A percentile compares a stretch with the other conserved stretches of the same genome.
Conservation (phyloP, 805 yeast species). For the Suhomyces sp. region DNA sequence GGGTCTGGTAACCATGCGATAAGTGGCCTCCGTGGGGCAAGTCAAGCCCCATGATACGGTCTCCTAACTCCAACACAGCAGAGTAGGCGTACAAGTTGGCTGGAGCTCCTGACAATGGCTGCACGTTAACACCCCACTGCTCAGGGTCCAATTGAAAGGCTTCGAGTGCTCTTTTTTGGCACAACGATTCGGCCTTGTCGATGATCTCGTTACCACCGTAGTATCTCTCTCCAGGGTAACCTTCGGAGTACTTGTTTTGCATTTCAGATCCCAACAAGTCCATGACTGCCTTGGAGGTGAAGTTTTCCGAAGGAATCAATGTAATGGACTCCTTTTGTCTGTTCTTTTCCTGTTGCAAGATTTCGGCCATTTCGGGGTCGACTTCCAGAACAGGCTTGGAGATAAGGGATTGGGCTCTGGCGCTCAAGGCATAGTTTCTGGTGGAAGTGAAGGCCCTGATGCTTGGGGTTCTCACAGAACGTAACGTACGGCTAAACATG, state of each 20-base stretch:
- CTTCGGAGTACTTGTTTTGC: constrained; percentile 98
- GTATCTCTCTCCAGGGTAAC: constrained; percentile 98
- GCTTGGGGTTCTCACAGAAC: constrained; percentile 22
- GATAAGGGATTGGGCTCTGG: constrained; percentile 61
- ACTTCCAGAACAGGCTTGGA: constrained; percentile 60
- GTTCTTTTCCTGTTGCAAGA: constrained; percentile 73
- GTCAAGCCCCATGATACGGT: constrained; percentile 96
- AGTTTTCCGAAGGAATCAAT: constrained; percentile 94
- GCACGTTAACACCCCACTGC: constrained; percentile 98
- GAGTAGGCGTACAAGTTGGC: constrained; percentile 96
- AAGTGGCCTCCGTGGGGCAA: constrained; percentile 98
- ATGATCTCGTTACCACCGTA: constrained; percentile 98
- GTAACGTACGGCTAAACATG: constrained; percentile 27
- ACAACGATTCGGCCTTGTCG: constrained; percentile 86
- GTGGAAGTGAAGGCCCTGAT: constrained; percentile 11
- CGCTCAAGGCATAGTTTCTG: constrained; percentile 60
- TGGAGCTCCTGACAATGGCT: constrained; percentile 94
- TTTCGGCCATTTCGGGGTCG: constrained; percentile 76
- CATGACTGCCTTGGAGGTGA: constrained; percentile 93
- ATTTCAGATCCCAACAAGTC: constrained; percentile 96
- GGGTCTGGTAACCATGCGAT: constrained; percentile 98
- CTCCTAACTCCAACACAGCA: constrained; percentile 92
- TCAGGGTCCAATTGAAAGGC: constrained; percentile 79
- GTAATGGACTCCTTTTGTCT: constrained; percentile 95
- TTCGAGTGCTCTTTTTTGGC: constrained; percentile 91